phyloP scores from a whole-genome alignment of 768 basidiomycete species.

The Tricholoma sp. region DNA sequence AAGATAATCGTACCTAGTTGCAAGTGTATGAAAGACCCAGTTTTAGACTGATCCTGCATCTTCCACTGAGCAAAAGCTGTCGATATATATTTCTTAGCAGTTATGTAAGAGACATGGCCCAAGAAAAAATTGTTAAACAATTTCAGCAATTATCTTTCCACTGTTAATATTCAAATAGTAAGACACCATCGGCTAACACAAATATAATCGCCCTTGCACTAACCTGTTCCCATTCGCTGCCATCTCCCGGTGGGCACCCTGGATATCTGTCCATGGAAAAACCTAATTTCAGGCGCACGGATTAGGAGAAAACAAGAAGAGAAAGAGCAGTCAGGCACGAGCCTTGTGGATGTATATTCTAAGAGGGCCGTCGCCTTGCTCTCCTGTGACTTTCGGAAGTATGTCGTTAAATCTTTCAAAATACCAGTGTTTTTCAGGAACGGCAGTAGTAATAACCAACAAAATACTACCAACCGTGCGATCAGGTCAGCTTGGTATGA shows the following conservation, averaged over 20 bases:
- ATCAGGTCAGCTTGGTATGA: constrained; percentile 77
- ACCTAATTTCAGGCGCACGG: constrained; percentile 39
- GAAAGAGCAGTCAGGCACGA: constrained; percentile 5
- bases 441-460: background rate
- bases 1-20: too few species aligned
- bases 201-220: constrained; percentile 8
- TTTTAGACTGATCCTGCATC: too few species aligned
- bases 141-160: constrained; percentile 43
- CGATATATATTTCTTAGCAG: background rate
- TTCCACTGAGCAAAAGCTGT: too few species aligned
- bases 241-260: constrained; percentile 81
- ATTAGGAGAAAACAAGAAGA: background rate
- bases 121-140: constrained; percentile 19
- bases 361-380: constrained; percentile 52
- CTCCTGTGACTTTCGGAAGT: constrained; percentile 54
- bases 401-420: constrained; percentile 50
- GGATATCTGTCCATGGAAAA: constrained; percentile 76
- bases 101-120: background rate
- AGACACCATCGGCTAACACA: background rate
- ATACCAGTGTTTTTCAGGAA: background rate
- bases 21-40: too few species aligned
- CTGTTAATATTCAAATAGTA: constrained; percentile 19
- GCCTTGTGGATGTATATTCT: constrained; percentile 77
- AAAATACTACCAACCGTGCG: constrained; percentile 35
- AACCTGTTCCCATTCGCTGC: constrained; percentile 57